phyloP scores from a whole-genome alignment of 2,329 filamentous ascomycete species.

The Claviceps capensis region DNA sequence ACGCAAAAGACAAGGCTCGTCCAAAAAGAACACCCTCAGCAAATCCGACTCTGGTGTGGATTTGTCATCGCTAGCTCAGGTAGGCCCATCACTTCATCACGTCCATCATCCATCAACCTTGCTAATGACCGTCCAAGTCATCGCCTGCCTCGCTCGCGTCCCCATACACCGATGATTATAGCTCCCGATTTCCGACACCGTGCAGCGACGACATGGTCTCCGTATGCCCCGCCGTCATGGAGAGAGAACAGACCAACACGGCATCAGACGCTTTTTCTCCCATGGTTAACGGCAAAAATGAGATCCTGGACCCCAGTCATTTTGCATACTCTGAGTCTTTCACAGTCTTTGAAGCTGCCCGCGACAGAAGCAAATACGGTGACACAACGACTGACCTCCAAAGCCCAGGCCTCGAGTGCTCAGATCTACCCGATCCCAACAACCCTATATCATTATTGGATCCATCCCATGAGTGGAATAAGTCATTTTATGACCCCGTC shows the following conservation, averaged over 20 bases:
- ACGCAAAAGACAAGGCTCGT: conserved; percentile 20
- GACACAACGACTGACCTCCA: conserved; percentile 15
- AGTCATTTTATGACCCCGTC: conserved; percentile 16
- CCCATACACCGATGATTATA: conserved; percentile 24
- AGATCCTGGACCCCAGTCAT: conserved; percentile 15
- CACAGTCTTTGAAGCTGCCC: conserved; percentile 27
- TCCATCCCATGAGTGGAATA: conserved; percentile 17
- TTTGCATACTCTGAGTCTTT: conserved; percentile 22
- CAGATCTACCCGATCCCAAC: conserved; percentile 12
- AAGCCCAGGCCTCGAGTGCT: conserved; percentile 18
- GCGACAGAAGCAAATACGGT: conserved; percentile 24
- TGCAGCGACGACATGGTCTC: conserved; percentile 37
- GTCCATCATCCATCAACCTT: background rate
- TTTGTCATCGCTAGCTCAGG: conserved; percentile 17
- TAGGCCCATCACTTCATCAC: conserved; percentile 8
- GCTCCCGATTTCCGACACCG: conserved; percentile 35
- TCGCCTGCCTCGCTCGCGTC: conserved; percentile 24
- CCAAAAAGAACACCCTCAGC: conserved; percentile 22
- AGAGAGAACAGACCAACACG: conserved; percentile 10
- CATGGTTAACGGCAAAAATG: conserved; percentile 11
- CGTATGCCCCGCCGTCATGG: conserved; percentile 16
- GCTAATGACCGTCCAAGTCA: conserved; percentile 14
- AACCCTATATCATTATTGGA: conserved; percentile 15
- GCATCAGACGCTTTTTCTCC: conserved; percentile 3
- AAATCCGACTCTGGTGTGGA: conserved; percentile 26